Evolutionary conservation across 352 stramenopile species (phyloP).

Genomic region (Pythium inflatum): DNA sequence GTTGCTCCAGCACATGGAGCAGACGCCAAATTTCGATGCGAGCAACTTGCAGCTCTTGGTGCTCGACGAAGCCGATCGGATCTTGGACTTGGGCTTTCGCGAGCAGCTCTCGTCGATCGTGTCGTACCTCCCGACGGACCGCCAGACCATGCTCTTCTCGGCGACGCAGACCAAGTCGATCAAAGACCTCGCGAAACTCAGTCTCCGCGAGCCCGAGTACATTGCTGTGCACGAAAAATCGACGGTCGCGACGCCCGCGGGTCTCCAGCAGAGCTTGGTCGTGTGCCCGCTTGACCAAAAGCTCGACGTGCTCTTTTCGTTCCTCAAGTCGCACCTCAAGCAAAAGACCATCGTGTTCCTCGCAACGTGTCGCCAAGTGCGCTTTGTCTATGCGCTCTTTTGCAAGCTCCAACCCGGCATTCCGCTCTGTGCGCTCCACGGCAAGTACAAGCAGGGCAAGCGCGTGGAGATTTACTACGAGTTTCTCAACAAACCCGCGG

Average conservation of each 20-base stretch:
- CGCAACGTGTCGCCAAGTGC: constrained; percentile 96
- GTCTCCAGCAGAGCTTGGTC: constrained; percentile 95
- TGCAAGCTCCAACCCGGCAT: constrained; percentile 97
- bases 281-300: constrained; percentile 96
- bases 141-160: constrained; percentile 98
- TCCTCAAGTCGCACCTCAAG: constrained; percentile 98
- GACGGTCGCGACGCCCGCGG: constrained; percentile 89
- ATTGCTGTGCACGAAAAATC: constrained; percentile 96
- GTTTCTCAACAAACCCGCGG: constrained; percentile 93
- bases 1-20: constrained; percentile 98
- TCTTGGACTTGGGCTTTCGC: constrained; percentile 99
- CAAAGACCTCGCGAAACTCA: constrained; percentile 96
- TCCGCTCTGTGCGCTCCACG: constrained; percentile 96
- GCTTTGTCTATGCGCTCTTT: constrained; percentile 96
- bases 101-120: constrained; percentile 98
- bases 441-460: constrained; percentile 98
- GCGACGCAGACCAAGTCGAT: constrained; percentile 98
- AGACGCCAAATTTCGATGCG: constrained; percentile 97
- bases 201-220: constrained; percentile 96
- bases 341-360: constrained; percentile 99
- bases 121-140: constrained; percentile 90
- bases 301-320: constrained; percentile 97
- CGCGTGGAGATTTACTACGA: constrained; percentile 99
- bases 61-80: constrained; percentile 99
- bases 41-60: constrained; percentile 95